Evolutionary conservation across 768 basidiomycete species (phyloP).

Genomic region (Chalciporus pseudorubinellus): DNA sequence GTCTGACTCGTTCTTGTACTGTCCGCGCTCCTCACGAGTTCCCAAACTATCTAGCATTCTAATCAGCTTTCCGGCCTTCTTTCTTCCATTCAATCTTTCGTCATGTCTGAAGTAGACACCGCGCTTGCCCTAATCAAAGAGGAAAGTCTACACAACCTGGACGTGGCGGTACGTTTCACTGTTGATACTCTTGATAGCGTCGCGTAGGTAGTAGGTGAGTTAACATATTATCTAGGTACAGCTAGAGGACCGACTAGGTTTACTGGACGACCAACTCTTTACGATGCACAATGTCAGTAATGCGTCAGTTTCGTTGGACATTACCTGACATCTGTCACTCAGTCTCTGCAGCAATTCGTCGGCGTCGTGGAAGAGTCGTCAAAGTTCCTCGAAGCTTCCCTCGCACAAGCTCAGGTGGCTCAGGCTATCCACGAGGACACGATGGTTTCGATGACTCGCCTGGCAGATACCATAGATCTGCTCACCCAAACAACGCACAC

Average conservation of each 20-base stretch:
- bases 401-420: constrained; percentile 30
- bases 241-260: constrained; percentile 27
- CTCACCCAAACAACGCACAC: constrained; percentile 39
- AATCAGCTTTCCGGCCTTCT: constrained; percentile 26
- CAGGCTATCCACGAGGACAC: constrained; percentile 38
- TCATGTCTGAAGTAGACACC: constrained; percentile 23
- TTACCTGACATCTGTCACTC: constrained; percentile 12
- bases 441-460: constrained; percentile 32
- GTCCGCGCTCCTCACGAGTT: background rate
- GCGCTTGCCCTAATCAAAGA: constrained; percentile 28
- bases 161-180: constrained; percentile 21
- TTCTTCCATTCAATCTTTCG: constrained; percentile 21
- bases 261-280: constrained; percentile 23
- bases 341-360: constrained; percentile 23
- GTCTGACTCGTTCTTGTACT: constrained; percentile 1
- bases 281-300: constrained; percentile 32
- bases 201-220: background rate
- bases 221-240: constrained; percentile 26
- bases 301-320: constrained; percentile 11
- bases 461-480: constrained; percentile 36
- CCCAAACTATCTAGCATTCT: constrained; percentile 24
- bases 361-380: constrained; percentile 22
- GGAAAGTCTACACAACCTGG: constrained; percentile 27
- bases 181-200: background rate
- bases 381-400: constrained; percentile 31